Evolutionary conservation across 2,329 filamentous ascomycete genomes (phyloP).

Genomic region (Arthroderma sp.): DNA sequence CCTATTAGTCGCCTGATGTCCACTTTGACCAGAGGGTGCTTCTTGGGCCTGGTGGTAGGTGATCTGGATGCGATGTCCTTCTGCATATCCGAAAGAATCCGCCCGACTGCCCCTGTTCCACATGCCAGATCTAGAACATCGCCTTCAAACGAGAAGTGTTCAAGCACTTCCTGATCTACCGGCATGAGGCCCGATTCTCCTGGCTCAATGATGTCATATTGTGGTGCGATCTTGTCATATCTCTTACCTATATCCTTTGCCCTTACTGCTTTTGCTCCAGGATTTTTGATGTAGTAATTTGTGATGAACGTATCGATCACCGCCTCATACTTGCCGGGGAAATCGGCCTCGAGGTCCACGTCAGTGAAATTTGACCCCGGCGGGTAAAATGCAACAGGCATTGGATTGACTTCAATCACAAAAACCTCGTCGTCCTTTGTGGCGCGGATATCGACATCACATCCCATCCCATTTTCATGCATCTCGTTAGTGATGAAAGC

Average conservation of each 20-base stretch:
- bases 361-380: constrained; percentile 10
- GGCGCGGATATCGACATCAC: constrained; percentile 15
- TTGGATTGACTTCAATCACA: constrained; percentile 16
- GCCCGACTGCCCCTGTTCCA: constrained; percentile 13
- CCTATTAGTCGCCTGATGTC: constrained; percentile 3
- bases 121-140: constrained; percentile 13
- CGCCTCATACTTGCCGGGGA: constrained; percentile 13
- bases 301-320: constrained; percentile 14
- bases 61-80: no score
- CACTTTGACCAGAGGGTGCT: no score
- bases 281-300: constrained; percentile 11
- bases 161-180: not conserved
- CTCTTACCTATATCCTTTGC: not conserved
- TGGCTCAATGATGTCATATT: constrained; percentile 2
- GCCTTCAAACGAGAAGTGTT: constrained; percentile 5
- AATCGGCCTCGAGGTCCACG: constrained; percentile 6
- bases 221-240: not conserved
- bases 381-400: constrained; percentile 13
- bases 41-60: no score
- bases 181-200: not conserved
- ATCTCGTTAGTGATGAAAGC: constrained; percentile 12
- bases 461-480: constrained; percentile 11
- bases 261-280: not conserved
- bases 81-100: constrained; percentile 3
- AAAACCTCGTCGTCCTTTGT: constrained; percentile 10